Evolutionary conservation across 345 rosid genomes (phyloP).

Genomic region (Murraya paniculata): DNA sequence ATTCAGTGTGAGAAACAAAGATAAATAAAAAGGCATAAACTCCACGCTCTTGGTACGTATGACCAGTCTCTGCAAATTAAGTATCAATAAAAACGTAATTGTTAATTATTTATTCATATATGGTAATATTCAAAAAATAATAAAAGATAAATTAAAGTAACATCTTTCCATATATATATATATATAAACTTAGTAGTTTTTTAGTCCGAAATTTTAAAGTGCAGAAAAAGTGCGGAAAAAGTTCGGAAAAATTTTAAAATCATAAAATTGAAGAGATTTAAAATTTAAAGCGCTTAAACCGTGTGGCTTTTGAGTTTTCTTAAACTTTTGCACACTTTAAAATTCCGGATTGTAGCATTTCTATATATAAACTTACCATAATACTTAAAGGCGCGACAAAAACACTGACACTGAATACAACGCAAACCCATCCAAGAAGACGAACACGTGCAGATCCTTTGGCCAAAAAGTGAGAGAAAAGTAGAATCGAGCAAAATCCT

Average conservation of each 20-base stretch:
- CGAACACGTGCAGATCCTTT: slow-evolving; percentile 18
- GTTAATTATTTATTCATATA: neutral
- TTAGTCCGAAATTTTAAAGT: no score
- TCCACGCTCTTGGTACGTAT: slow-evolving; percentile 40
- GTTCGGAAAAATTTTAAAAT: no score
- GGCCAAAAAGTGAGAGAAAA: slow-evolving; percentile 24
- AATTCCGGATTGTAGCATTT: no score
- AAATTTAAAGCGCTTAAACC: no score
- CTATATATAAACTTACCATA: slow-evolving; percentile 20
- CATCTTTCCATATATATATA: neutral
- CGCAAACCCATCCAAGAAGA: slow-evolving; percentile 36
- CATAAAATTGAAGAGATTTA: no score
- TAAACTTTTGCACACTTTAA: no score
- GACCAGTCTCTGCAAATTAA: slow-evolving; percentile 29
- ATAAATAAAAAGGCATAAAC: slow-evolving; percentile 40
- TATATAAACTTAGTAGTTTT: no score
- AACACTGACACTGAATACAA: slow-evolving; percentile 22
- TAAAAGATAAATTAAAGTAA: neutral
- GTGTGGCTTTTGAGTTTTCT: no score
- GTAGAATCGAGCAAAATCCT: slow-evolving; percentile 24
- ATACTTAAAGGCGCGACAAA: slow-evolving; percentile 38
- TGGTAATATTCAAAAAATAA: no score
- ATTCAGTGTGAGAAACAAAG: slow-evolving; percentile 31
- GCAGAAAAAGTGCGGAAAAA: no score
- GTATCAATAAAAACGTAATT: neutral